phyloP scores from a whole-genome alignment of 331 rosid species.

The Pyrus hybrid region DNA sequence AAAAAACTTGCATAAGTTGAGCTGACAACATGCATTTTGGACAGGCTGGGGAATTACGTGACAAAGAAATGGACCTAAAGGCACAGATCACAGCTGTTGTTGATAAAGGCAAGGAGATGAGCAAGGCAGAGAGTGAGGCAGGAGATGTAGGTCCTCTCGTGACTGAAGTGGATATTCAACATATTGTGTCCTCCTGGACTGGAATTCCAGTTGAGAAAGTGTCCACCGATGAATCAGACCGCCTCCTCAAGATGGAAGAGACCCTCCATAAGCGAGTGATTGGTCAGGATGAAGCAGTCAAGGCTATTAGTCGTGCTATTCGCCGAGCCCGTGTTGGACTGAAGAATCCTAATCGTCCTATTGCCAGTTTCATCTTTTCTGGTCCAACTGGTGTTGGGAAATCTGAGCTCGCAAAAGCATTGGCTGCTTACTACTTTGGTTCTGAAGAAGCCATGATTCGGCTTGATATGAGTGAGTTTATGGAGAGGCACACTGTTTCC shows the following conservation, averaged over 20 bases:
- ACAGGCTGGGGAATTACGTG: constrained; percentile 95
- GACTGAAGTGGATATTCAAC: constrained; percentile 88
- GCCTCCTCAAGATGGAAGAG: constrained; percentile 97
- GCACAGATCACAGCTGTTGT: constrained; percentile 68
- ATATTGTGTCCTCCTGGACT: constrained; percentile 87
- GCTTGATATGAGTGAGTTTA: constrained; percentile 95
- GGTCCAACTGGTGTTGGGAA: constrained; percentile 98
- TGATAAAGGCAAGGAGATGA: constrained; percentile 95
- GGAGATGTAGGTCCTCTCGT: constrained; percentile 80
- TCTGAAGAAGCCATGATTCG: constrained; percentile 97
- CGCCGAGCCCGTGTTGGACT: constrained; percentile 94
- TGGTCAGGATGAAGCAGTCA: constrained; percentile 95
- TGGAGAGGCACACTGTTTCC: constrained; percentile 95
- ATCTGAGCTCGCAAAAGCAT: constrained; percentile 84
- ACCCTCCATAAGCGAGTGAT: constrained; percentile 73
- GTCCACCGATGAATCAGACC: constrained; percentile 87
- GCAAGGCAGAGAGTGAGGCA: constrained; percentile 91
- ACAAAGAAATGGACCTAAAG: constrained; percentile 91
- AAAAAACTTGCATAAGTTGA: not conserved
- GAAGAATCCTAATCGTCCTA: constrained; percentile 91
- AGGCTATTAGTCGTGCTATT: constrained; percentile 89
- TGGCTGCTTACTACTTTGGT: constrained; percentile 91
- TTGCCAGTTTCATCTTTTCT: constrained; percentile 93
- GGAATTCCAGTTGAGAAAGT: constrained; percentile 98
- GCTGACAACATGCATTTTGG: constrained; percentile 18